Evolutionary conservation across 2,329 filamentous ascomycete genomes (phyloP).

Genomic region (Pseudogymnoascus sp.): DNA sequence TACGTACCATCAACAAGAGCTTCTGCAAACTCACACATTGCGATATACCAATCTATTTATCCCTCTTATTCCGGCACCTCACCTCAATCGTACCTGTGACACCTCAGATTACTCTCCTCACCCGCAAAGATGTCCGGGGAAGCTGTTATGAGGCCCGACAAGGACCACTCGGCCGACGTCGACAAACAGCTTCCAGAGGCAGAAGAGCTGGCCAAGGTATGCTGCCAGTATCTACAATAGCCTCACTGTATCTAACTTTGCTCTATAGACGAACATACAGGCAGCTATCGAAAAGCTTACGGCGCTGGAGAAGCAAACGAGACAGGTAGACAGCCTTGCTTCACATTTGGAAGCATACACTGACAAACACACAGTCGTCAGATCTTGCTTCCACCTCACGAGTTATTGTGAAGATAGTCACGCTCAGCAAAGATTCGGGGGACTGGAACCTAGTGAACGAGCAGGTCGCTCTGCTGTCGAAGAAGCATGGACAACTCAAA

Average conservation of each 20-base stretch:
- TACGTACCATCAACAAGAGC: slow-evolving; percentile 7
- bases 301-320: slow-evolving; percentile 88
- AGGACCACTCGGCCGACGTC: slow-evolving; percentile 96
- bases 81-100: background rate
- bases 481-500: slow-evolving; percentile 99
- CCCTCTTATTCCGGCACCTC: background rate
- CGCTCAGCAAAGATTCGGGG: slow-evolving; percentile 83
- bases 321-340: slow-evolving; percentile 59
- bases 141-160: slow-evolving; percentile 59
- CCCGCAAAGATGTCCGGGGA: slow-evolving; percentile 28
- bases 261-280: slow-evolving; percentile 63
- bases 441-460: slow-evolving; percentile 96
- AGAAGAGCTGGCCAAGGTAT: slow-evolving; percentile 79
- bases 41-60: background rate
- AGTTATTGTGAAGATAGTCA: slow-evolving; percentile 80
- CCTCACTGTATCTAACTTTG: slow-evolving; percentile 19
- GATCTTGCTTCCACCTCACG: slow-evolving; percentile 93
- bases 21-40: background rate
- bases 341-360: slow-evolving; percentile 10
- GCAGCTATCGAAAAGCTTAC: slow-evolving; percentile 90
- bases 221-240: slow-evolving; percentile 10
- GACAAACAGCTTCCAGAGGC: slow-evolving; percentile 88
- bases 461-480: slow-evolving; percentile 89
- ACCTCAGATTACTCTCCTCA: slow-evolving; percentile 7
- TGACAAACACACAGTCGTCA: slow-evolving; percentile 58